Conservation (phyloP, 1,284 basidiomycete species). For the Ganoderma boninense region DNA sequence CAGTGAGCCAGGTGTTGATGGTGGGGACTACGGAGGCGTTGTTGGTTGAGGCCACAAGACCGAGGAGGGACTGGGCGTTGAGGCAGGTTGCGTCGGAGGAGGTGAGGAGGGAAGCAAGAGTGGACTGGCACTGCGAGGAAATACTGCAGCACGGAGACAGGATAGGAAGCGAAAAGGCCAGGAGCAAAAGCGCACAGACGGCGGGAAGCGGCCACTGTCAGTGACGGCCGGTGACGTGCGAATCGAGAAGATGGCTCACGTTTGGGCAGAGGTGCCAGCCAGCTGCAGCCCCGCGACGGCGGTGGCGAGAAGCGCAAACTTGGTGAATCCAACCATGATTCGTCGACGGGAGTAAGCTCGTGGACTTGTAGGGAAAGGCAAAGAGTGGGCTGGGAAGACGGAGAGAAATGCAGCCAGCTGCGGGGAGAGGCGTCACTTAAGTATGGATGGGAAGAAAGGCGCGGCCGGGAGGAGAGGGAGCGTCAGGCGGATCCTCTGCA, state of each 20-base stretch:
- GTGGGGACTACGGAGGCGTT: conserved; percentile 55
- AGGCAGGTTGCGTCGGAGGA: conserved; percentile 62
- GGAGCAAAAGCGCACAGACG: neutral
- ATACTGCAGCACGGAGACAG: conserved; percentile 36
- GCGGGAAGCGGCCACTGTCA: conserved; percentile 6
- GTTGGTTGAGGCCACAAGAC: conserved; percentile 48
- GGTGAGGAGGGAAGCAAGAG: conserved; percentile 47
- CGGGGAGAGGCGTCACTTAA: conserved; percentile 15
- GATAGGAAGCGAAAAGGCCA: neutral
- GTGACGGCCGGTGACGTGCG: conserved; percentile 8
- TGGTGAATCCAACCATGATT: conserved; percentile 33
- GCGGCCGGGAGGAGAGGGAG: neutral
- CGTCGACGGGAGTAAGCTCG: conserved; percentile 1
- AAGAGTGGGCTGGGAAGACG: conserved; percentile 13
- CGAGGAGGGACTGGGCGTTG: conserved; percentile 54
- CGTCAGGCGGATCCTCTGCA: neutral
- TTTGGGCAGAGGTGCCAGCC: conserved; percentile 49
- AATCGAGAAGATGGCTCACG: conserved; percentile 44
- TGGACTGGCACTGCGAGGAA: conserved; percentile 48
- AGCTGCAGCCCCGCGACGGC: conserved; percentile 49
- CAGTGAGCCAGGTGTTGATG: conserved; percentile 65
- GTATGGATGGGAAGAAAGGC: conserved; percentile 9
- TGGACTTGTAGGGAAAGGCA: conserved; percentile 15
- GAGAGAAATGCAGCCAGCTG: conserved; percentile 32
- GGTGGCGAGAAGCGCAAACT: conserved; percentile 38